phyloP scores from a whole-genome alignment of 345 rosid genomes.

The Gossypium stocksii region DNA sequence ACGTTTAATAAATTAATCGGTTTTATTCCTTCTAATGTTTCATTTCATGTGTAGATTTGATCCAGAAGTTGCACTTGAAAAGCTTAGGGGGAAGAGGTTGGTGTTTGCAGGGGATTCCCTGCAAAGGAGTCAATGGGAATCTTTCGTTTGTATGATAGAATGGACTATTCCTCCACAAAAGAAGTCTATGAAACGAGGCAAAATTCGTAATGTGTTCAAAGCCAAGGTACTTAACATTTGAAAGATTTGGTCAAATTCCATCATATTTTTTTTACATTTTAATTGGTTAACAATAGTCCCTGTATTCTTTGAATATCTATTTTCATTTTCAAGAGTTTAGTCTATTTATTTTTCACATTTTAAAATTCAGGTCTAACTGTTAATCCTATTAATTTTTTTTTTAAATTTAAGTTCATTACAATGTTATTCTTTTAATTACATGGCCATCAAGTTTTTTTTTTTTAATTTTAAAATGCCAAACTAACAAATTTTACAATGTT shows the following conservation, averaged over 20 bases:
- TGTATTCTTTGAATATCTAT: too few relatives aligned
- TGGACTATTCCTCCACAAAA: constrained; percentile 51
- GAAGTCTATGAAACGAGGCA: constrained; percentile 54
- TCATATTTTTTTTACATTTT: too few relatives aligned
- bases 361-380: fast-evolving
- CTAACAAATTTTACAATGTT: too few relatives aligned
- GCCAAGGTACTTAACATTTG: constrained; percentile 27
- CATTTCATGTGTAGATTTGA: constrained; percentile 41
- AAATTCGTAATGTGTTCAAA: constrained; percentile 49
- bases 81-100: constrained; percentile 66
- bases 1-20: background rate
- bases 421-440: too few relatives aligned
- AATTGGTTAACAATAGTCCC: too few relatives aligned
- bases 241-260: too few relatives aligned
- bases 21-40: background rate
- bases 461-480: too few relatives aligned
- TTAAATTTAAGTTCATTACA: too few relatives aligned
- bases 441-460: too few relatives aligned
- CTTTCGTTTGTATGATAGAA: constrained; percentile 80
- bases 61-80: constrained; percentile 56
- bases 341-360: too few relatives aligned
- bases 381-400: too few relatives aligned
- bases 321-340: too few relatives aligned
- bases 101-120: constrained; percentile 85
- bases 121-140: constrained; percentile 88